These are phyloP conservation scores for Colletotrichum somersetense DNA, from an alignment of 2,329 filamentous ascomycete species.

Conservation along the genomic window DNA sequence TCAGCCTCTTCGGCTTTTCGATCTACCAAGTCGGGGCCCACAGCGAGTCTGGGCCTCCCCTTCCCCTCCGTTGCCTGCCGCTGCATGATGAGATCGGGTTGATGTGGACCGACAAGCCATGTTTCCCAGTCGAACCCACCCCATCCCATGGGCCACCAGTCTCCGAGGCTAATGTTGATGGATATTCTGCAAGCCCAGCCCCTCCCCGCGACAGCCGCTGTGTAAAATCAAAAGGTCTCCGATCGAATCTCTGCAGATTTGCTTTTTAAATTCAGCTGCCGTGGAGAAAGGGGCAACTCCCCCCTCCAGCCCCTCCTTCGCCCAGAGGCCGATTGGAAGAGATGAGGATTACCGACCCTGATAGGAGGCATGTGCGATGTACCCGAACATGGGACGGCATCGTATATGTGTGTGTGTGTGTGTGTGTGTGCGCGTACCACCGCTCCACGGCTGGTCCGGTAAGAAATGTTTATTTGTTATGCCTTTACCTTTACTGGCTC, in stretches of 20 bases:
- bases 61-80: neutral
- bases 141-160: neutral
- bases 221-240: neutral
- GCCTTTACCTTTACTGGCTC: too few relatives aligned
- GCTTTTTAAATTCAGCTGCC: neutral
- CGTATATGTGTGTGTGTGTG: neutral
- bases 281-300: neutral
- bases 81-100: conserved; percentile 25
- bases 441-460: neutral
- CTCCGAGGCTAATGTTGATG: neutral
- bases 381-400: neutral
- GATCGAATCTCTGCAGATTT: neutral
- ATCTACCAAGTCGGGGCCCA: neutral
- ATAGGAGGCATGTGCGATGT: neutral
- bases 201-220: neutral
- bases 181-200: neutral
- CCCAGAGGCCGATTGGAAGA: neutral
- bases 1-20: neutral
- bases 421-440: neutral
- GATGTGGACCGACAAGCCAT: neutral
- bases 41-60: neutral
- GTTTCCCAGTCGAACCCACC: neutral
- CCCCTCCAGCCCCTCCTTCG: neutral
- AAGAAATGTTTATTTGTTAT: neutral
- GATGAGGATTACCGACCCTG: neutral